Base-by-base conservation (phyloP, 1,139 yeast genomes). In the Debaryomyces fabryi region DNA sequence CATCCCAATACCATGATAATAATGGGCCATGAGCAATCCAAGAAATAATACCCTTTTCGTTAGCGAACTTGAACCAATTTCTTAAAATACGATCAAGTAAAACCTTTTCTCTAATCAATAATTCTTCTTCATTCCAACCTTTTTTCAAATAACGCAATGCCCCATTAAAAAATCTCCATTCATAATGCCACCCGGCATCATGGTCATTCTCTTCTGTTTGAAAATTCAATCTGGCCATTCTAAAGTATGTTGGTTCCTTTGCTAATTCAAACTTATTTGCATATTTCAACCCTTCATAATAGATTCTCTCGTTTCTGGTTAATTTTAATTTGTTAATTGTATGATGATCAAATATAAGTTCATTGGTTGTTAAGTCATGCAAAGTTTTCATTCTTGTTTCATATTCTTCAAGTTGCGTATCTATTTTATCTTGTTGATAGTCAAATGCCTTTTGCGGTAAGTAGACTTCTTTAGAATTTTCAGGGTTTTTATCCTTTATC, bases 1-100 rank as follows among this genome's bases (percentile, higher is more conserved):
- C 73, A 56, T 69, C 67, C 72, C 72, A 68, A 49, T 69, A 71
- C 76, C 76, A 72, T 24, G 67, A 57, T 42, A 69, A 59, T 39
- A 69, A 57, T 20, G 70, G 65, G 2, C 74, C 73, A 55, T 69
- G 74, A 42, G 71, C 70, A 20, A 68, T 63, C 74, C 74, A 69
- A 47, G 67, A 60, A n/a, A 66, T 57, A 10, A 69, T 56, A 0
- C 72, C 72, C 47, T 67, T 66, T 50, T 65, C 71, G 47, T 64
- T 62, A 24, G 71, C 69, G 53, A 68, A 68, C 36, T 63, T 47
- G 49, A 58, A 63, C 72, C 72, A 68, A 47, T 65, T 66, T 41
- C 71, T 54, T 46, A 67, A 52, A 24, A 62, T 55, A 29, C 64
- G 55, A 45, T 61, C 64, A 30, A 60, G 54, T 16, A 61, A 47